phyloP scores from a whole-genome alignment of 192 early-diverging fungal species.

The Podila clonocystis region DNA sequence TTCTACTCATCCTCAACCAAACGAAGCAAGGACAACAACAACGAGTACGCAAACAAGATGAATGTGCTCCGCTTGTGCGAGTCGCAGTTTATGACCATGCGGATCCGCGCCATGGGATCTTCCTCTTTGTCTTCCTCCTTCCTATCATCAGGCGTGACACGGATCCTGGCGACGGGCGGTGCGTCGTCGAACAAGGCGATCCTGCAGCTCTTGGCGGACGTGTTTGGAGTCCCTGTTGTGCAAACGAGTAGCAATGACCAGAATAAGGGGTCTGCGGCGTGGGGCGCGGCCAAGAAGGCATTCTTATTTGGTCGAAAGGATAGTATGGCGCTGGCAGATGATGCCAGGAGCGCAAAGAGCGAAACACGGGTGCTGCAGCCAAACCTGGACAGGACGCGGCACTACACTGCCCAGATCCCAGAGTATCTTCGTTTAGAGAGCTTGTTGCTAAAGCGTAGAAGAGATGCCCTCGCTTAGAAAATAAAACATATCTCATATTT shows the following conservation, averaged over 20 bases:
- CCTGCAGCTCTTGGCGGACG: slow-evolving; percentile 69
- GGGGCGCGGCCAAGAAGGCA: slow-evolving; percentile 69
- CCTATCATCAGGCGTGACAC: slow-evolving; percentile 43
- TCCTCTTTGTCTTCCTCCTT: slow-evolving; percentile 6
- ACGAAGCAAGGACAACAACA: not conserved
- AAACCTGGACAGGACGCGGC: slow-evolving; percentile 16
- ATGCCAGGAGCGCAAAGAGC: not conserved
- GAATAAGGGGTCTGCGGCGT: slow-evolving; percentile 64
- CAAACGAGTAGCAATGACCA: slow-evolving; percentile 22
- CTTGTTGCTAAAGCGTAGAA: too few species aligned
- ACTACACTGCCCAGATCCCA: slow-evolving; percentile 19
- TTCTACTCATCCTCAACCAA: slow-evolving; percentile 26
- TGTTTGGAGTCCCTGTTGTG: slow-evolving; percentile 77
- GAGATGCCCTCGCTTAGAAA: too few species aligned
- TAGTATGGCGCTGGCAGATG: not conserved
- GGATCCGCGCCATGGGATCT: slow-evolving; percentile 50
- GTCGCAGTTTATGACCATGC: slow-evolving; percentile 79
- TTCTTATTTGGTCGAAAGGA: slow-evolving; percentile 34
- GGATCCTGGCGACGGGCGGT: slow-evolving; percentile 80
- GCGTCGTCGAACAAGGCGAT: slow-evolving; percentile 69
- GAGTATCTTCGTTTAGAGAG: slow-evolving; percentile 10
- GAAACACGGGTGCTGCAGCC: slow-evolving; percentile 6
- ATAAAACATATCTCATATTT: too few species aligned
- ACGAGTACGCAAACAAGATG: slow-evolving; percentile 13
- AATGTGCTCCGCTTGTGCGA: slow-evolving; percentile 79